Evolutionary conservation across 768 basidiomycete species (phyloP).

Genomic region (Hortiboletus campestris): DNA sequence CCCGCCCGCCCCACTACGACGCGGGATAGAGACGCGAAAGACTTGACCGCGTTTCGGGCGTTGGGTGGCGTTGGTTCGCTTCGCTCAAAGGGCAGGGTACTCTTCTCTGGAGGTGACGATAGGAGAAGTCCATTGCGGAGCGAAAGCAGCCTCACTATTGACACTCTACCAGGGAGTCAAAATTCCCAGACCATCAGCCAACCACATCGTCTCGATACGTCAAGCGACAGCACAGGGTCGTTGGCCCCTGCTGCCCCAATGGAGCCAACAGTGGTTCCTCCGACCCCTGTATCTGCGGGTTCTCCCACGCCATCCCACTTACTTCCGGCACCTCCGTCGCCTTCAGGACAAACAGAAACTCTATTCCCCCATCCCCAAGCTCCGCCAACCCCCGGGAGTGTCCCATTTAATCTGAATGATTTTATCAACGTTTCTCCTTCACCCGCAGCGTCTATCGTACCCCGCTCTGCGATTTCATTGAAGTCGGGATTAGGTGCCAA

Average conservation of each 20-base stretch:
- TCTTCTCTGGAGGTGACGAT: constrained; percentile 53
- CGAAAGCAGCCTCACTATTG: constrained; percentile 27
- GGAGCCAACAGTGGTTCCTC: constrained; percentile 34
- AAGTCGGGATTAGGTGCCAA: constrained; percentile 44
- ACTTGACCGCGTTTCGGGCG: constrained; percentile 55
- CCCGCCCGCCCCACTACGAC: constrained; percentile 62
- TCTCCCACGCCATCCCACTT: constrained; percentile 25
- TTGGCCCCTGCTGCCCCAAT: constrained; percentile 27
- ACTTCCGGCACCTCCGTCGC: constrained; percentile 25
- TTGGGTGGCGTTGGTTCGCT: constrained; percentile 48
- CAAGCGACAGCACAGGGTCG: constrained; percentile 13
- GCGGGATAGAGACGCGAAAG: constrained; percentile 44
- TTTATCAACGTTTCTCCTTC: constrained; percentile 75
- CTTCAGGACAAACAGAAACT: constrained; percentile 21
- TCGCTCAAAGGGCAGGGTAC: constrained; percentile 63
- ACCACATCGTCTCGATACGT: constrained; percentile 15
- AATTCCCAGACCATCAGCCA: constrained; percentile 21
- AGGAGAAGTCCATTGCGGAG: constrained; percentile 27
- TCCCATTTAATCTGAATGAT: constrained; percentile 63
- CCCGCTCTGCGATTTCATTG: constrained; percentile 32
- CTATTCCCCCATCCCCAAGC: constrained; percentile 29
- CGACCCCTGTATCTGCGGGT: constrained; percentile 30
- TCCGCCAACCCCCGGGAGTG: constrained; percentile 36
- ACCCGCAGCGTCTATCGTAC: constrained; percentile 40
- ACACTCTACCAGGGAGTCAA: constrained; percentile 28